phyloP scores from a whole-genome alignment of 2,329 filamentous ascomycete species.

The Paracoccidioides lutzii region DNA sequence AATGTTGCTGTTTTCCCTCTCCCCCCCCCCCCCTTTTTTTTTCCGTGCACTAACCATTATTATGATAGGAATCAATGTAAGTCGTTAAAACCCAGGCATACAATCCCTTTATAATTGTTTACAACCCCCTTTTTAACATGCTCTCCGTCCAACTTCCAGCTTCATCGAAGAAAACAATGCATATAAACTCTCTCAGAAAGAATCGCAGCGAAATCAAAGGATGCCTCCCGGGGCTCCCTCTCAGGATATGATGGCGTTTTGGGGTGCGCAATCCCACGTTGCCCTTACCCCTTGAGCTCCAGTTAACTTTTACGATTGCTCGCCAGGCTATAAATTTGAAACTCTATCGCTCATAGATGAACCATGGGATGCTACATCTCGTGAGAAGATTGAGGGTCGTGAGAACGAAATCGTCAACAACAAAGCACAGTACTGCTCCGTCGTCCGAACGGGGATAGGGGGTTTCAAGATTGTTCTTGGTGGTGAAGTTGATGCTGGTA shows the following conservation, averaged over 20 bases:
- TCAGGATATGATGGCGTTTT: constrained; percentile 78
- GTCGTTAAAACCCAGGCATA: background rate
- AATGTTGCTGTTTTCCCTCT: background rate
- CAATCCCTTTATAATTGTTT: background rate
- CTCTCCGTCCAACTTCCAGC: constrained; percentile 32
- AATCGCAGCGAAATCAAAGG: constrained; percentile 41
- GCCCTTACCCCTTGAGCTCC: background rate
- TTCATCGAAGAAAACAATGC: constrained; percentile 87
- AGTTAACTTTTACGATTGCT: background rate
- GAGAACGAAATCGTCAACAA: constrained; percentile 66
- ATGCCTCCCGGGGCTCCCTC: constrained; percentile 44
- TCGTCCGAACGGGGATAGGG: constrained; percentile 80
- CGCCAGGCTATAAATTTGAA: constrained; percentile 87
- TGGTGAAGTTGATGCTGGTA: constrained; percentile 85
- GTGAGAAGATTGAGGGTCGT: constrained; percentile 67
- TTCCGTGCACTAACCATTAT: background rate
- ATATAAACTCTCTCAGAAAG: constrained; percentile 52
- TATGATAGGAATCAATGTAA: background rate
- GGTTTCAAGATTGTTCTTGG: constrained; percentile 63
- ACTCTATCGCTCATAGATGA: constrained; percentile 62
- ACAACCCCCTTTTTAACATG: background rate
- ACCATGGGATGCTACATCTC: constrained; percentile 58
- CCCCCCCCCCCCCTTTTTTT: background rate
- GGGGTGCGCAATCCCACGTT: constrained; percentile 47
- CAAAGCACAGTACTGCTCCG: constrained; percentile 86